Base-by-base conservation (phyloP, 176 grass and related monocot species). In the Carex littledalei region DNA sequence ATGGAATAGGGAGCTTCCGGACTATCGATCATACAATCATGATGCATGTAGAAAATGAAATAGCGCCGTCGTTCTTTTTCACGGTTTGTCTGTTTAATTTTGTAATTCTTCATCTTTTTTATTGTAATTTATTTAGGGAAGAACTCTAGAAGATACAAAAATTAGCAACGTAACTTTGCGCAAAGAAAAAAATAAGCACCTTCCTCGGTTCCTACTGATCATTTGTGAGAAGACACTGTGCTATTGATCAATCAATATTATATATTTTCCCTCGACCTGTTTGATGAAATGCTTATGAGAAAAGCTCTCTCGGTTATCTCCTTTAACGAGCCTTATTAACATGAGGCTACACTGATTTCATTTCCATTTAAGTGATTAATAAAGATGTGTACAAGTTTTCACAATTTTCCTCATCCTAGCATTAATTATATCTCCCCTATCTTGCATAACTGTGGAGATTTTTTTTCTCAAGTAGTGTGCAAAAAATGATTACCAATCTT, bases 241-340 rank as follows among this genome's bases (percentile, higher is more conserved):
- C 16, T 39, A 2, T 34, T 1, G 14, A 2, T 70, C 34, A 39
- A 3, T 21, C 69, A 45, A 10, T 74, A 9, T 49, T n/a, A 47
- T 73, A 20, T 10, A 6, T 24, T 1, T 74, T 41, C 43, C 9
- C n/a, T 22, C 70, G 12, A 74, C n/a, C 70, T 74, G 70, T 74
- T 74, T 12, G 70, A 74, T 74, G 70, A 50, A 74, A 74, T 74
- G 43, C 70, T 22, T 74, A 5, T 20, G 43, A 74, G 70, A 74
- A 50, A 49, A 22, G 70, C 10, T 74, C 43, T 74, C 3, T 47
- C 7, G 21, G 41, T n/a, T 73, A 21, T 10, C 3, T 45, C 37
- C 37, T 10, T 20, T 41, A 29, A 15, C 15, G 17, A 21, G 39
- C 18, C 6, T 21, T 49, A 73, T 11, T 67, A 16, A 22, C 6